Evolutionary conservation across 2,329 filamentous ascomycete species (phyloP), one percentile per base, ranked within the genome.

Genomic region (Bretziella fagacearum): DNA sequence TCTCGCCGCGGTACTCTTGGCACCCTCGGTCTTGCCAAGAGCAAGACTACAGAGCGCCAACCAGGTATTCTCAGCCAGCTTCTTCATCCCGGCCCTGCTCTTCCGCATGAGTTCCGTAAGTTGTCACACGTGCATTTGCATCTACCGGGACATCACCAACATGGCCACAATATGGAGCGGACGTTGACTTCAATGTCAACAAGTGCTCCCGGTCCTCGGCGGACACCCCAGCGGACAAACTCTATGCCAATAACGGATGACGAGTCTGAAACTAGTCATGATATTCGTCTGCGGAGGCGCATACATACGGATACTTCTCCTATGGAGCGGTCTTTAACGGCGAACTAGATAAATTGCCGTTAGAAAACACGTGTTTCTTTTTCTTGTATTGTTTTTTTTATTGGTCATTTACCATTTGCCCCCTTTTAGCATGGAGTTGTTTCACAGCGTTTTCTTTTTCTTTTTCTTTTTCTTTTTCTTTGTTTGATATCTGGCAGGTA

Each of bases 81-180:
- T 22, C 56, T 73, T 10, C 69, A 69, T 41, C 69, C 68, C 0
- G 69, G 69, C 0, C 69, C 69, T 0, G 57, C 58, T 6, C 53
- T 65, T 4, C 58, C 59, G 13, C 59, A 56, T 6, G 57, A 60
- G 40, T 46, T 52, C 43, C 50, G 49, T 15, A 51, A 49, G 27
- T 30, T 52, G 26, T 48, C 51, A 25, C 29, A 48, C 30, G 42
- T 33, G 1, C 44, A 47, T 41, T 26, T 49, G 8, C 43, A 46
- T 42, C 8, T 45, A 4, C 47, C 47, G 4, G 47, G 40, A 6
- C 13, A 6, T 15, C 22, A 17, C n/a, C 30, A 13, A 6, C 7
- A 42, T 10, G 26, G 40, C 22, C 36, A 33, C 25, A 25, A 36
- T 10, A 33, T 48, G 25, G 20, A 40, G 4, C 40, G 44, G n/a